Conservation (phyloP, 2,329 filamentous ascomycete genomes). For the Xylariales sp. region DNA sequence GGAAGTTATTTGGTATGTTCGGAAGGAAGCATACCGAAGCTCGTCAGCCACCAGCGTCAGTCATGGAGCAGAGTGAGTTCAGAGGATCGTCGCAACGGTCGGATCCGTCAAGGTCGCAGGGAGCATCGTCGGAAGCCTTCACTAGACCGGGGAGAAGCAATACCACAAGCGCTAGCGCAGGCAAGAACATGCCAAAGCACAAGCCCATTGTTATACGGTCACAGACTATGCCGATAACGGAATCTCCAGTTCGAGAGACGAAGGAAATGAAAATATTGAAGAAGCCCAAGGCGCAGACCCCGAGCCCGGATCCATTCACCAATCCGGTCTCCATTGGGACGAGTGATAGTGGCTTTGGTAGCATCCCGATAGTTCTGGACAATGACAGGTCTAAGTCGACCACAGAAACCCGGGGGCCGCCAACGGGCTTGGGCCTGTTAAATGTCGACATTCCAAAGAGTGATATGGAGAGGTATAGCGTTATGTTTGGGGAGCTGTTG, state of each 20-base stretch:
- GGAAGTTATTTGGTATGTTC: slow-evolving; percentile 56
- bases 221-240: slow-evolving; percentile 32
- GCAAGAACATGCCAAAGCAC: slow-evolving; percentile 33
- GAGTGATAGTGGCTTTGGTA: slow-evolving; percentile 17
- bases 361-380: slow-evolving; percentile 18
- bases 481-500: slow-evolving; percentile 84
- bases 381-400: too few relatives aligned
- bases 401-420: slow-evolving; percentile 9
- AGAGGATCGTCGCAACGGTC: slow-evolving; percentile 11
- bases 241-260: slow-evolving; percentile 10
- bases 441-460: slow-evolving; percentile 77
- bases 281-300: not conserved
- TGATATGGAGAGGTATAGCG: slow-evolving; percentile 83
- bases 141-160: slow-evolving; percentile 31
- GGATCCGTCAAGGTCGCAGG: slow-evolving; percentile 13
- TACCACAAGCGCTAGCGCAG: slow-evolving; percentile 25
- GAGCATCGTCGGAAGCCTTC: slow-evolving; percentile 13
- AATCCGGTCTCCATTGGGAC: slow-evolving; percentile 5
- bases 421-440: slow-evolving; percentile 37
- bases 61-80: slow-evolving; percentile 15
- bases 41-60: slow-evolving; percentile 7
- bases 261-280: slow-evolving; percentile 4
- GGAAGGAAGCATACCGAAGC: slow-evolving; percentile 35
- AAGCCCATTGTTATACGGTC: slow-evolving; percentile 40
- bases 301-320: slow-evolving; percentile 3